Evolutionary conservation across 768 basidiomycete species (phyloP).

Genomic region (Coprinopsis sp.): DNA sequence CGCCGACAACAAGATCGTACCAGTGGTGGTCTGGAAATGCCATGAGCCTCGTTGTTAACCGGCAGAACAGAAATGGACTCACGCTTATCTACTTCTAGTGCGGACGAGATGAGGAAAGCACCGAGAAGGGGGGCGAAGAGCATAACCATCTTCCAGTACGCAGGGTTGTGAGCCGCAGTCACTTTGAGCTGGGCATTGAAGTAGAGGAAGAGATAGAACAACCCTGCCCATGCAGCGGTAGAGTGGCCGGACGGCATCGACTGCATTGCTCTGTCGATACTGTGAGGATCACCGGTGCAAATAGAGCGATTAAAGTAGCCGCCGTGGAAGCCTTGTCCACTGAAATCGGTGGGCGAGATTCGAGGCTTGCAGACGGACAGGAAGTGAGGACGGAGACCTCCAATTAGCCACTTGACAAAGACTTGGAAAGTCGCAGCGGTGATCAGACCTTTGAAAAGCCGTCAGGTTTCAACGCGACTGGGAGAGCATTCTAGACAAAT

Average conservation of each 20-base stretch:
- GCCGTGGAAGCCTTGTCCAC: constrained; percentile 42
- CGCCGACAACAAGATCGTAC: constrained; percentile 55
- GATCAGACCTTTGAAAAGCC: constrained; percentile 20
- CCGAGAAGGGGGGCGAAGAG: constrained; percentile 54
- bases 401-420: constrained; percentile 52
- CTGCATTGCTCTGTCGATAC: constrained; percentile 55
- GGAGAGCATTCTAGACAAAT: not conserved
- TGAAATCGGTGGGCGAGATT: constrained; percentile 24
- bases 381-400: constrained; percentile 49
- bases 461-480: not conserved
- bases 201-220: constrained; percentile 42
- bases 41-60: not conserved
- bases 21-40: constrained; percentile 46
- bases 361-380: constrained; percentile 47
- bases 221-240: constrained; percentile 53
- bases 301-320: constrained; percentile 48
- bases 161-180: constrained; percentile 54
- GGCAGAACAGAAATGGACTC: constrained; percentile 16
- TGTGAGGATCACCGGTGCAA: constrained; percentile 51
- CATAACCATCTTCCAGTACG: constrained; percentile 61
- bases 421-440: constrained; percentile 36
- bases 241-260: constrained; percentile 55
- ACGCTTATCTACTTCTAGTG: constrained; percentile 55
- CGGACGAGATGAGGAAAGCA: constrained; percentile 50
- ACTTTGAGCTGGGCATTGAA: constrained; percentile 57